Percentiles rank a stretch among this genome's conserved stretches.
These are phyloP conservation scores for Phaeotremella fagi DNA, from an alignment of 768 basidiomycete genomes.

Conservation along the genomic window DNA sequence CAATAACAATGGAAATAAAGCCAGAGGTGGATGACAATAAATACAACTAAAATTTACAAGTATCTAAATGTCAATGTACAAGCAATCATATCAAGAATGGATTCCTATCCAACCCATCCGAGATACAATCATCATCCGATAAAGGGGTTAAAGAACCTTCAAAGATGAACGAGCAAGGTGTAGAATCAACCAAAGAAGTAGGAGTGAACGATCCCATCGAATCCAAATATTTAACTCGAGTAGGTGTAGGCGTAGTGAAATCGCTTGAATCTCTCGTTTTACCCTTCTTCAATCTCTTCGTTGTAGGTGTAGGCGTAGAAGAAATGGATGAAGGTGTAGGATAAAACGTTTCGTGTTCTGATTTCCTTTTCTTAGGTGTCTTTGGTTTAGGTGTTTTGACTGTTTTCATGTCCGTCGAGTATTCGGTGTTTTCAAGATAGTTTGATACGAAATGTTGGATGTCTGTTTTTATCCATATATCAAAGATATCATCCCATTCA, in stretches of 20 bases:
- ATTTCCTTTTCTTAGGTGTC: neutral
- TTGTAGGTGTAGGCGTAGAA: neutral
- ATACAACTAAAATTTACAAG: neutral
- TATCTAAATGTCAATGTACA: neutral
- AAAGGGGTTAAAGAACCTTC: slow-evolving; percentile 7
- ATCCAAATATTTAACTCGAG: neutral
- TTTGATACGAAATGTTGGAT: slow-evolving; percentile 70
- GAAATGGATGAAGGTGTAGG: neutral
- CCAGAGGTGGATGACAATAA: neutral
- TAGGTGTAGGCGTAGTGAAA: neutral
- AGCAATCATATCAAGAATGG: slow-evolving; percentile 8
- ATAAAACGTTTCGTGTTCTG: neutral
- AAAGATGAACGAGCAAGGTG: neutral
- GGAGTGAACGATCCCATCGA: neutral
- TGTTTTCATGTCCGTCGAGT: neutral
- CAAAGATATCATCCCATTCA: slow-evolving; percentile 87
- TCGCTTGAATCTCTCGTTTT: neutral
- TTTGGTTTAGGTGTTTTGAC: neutral
- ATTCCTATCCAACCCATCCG: neutral
- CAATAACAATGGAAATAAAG: too few species aligned
- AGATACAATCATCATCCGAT: slow-evolving; percentile 3
- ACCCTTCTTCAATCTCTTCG: neutral
- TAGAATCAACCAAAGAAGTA: neutral
- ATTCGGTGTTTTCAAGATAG: slow-evolving; percentile 20
- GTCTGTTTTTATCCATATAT: slow-evolving; percentile 83